These are phyloP conservation scores for Penicillium psychrosexuale DNA, from an alignment of 2,329 filamentous ascomycete genomes.

Conservation along the genomic window DNA sequence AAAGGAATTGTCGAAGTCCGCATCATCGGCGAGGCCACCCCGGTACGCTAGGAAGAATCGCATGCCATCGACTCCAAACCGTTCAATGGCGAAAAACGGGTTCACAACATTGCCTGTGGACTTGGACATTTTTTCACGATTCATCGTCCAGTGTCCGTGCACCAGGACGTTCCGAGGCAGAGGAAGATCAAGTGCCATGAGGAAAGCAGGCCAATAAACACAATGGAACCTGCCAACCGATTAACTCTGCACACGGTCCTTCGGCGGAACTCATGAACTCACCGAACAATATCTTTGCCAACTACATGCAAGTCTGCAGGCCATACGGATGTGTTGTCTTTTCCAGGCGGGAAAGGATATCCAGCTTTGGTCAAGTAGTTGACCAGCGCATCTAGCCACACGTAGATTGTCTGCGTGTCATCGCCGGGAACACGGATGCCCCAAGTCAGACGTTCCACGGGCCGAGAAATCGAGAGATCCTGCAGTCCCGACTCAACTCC, in stretches of 20 bases:
- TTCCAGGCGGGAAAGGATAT: conserved; percentile 69
- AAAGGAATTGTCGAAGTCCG: conserved; percentile 76
- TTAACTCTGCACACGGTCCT: conserved; percentile 16
- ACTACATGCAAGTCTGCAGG: conserved; percentile 89
- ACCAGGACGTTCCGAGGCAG: conserved; percentile 76
- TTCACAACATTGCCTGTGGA: conserved; percentile 93
- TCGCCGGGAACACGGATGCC: conserved; percentile 87
- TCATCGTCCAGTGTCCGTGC: conserved; percentile 95
- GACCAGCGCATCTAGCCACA: conserved; percentile 93
- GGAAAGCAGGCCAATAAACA: conserved; percentile 95
- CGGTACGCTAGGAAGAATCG: conserved; percentile 84
- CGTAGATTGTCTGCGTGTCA: conserved; percentile 84
- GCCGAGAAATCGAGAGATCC: conserved; percentile 86
- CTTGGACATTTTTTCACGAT: conserved; percentile 92
- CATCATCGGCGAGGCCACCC: conserved; percentile 72
- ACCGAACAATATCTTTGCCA: conserved; percentile 90
- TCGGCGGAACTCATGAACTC: conserved; percentile 14
- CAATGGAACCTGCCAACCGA: conserved; percentile 67
- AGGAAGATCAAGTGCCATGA: conserved; percentile 81
- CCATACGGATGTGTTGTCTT: conserved; percentile 67
- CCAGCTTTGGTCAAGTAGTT: conserved; percentile 90
- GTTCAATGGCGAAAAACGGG: conserved; percentile 83
- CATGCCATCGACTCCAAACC: conserved; percentile 83
- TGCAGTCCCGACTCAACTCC: conserved; percentile 75
- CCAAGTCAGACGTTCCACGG: conserved; percentile 74